Evolutionary conservation across 2,329 filamentous ascomycete genomes (phyloP).

Genomic region (Bimuria novae-zelandiae): DNA sequence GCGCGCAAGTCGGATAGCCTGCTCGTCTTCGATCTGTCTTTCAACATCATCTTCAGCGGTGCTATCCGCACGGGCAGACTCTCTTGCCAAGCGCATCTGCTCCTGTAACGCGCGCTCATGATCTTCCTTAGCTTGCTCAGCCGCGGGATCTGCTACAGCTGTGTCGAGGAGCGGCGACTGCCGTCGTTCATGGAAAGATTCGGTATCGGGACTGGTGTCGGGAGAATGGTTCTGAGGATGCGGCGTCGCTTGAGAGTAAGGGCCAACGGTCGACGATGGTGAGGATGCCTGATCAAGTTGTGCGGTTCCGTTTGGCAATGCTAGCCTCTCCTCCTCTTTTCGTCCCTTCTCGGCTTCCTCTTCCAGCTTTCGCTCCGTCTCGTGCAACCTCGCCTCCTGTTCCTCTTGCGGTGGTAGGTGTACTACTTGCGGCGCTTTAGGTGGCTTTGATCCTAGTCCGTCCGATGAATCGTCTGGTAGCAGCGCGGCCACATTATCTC

Average conservation of each 20-base stretch:
- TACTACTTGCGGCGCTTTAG: slow-evolving; percentile 42
- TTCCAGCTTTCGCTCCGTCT: slow-evolving; percentile 48
- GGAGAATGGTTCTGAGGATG: slow-evolving; percentile 69
- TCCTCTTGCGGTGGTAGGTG: slow-evolving; percentile 57
- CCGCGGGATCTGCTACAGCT: slow-evolving; percentile 41
- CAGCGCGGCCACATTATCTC: slow-evolving; percentile 40
- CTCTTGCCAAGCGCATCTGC: slow-evolving; percentile 52
- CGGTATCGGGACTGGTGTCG: slow-evolving; percentile 75
- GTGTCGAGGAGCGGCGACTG: slow-evolving; percentile 26
- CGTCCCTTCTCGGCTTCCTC: slow-evolving; percentile 42
- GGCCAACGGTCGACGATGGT: slow-evolving; percentile 68
- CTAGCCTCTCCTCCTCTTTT: slow-evolving; percentile 45
- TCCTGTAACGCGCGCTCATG: slow-evolving; percentile 58
- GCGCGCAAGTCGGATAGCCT: slow-evolving; percentile 46
- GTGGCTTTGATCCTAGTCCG: slow-evolving; percentile 14
- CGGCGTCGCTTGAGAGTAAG: slow-evolving; percentile 75
- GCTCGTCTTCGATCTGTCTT: slow-evolving; percentile 60
- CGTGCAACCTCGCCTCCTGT: slow-evolving; percentile 53
- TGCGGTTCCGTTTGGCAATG: slow-evolving; percentile 29
- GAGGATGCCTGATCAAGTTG: slow-evolving; percentile 49
- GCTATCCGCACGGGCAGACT: slow-evolving; percentile 48
- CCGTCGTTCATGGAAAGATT: slow-evolving; percentile 47
- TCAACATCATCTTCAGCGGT: slow-evolving; percentile 64
- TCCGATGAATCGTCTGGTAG: slow-evolving; percentile 24
- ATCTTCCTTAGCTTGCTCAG: slow-evolving; percentile 55